A percentile compares a stretch with the other conserved stretches of the same genome.
These are phyloP conservation scores for Erucastrum elatum DNA, from an alignment of 345 rosid genomes.

Conservation along the genomic window DNA sequence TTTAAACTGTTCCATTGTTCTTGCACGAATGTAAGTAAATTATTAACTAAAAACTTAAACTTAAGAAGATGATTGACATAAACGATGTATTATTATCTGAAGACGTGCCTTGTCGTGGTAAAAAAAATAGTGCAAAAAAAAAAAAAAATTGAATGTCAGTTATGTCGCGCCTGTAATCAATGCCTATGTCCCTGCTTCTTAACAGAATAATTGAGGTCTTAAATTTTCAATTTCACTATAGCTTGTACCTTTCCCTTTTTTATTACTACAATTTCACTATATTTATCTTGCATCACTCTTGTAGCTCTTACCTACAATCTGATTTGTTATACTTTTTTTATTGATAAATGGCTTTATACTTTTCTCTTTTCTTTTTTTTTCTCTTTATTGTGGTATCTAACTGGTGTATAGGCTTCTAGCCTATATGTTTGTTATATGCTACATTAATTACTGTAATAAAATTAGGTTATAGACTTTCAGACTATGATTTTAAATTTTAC, in stretches of 20 bases:
- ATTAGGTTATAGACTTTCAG: background rate
- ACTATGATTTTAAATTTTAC: background rate
- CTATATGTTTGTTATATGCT: background rate
- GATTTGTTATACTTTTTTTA: background rate
- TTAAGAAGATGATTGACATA: background rate
- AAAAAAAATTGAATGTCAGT: slow-evolving; percentile 24
- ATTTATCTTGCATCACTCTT: too few relatives aligned
- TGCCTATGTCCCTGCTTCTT: slow-evolving; percentile 13
- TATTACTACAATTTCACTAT: too few relatives aligned
- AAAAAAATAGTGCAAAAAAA: background rate
- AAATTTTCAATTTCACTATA: background rate
- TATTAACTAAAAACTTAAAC: background rate
- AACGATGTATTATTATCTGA: slow-evolving; percentile 17
- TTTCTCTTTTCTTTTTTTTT: background rate
- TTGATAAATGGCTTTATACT: too few relatives aligned
- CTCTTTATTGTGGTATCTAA: background rate
- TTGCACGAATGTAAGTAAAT: slow-evolving; percentile 25
- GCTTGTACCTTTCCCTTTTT: too few relatives aligned
- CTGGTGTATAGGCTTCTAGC: background rate
- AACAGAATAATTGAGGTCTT: slow-evolving; percentile 20
- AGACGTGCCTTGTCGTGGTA: slow-evolving; percentile 37
- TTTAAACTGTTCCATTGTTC: background rate
- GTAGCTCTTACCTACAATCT: background rate
- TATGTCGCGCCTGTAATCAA: slow-evolving; percentile 31
- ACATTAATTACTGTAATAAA: background rate